A percentile compares a stretch with the other conserved stretches of the same genome.
Evolutionary conservation across 306 rosid genomes (phyloP).

Genomic region (Oxytropis ochrocephala): DNA sequence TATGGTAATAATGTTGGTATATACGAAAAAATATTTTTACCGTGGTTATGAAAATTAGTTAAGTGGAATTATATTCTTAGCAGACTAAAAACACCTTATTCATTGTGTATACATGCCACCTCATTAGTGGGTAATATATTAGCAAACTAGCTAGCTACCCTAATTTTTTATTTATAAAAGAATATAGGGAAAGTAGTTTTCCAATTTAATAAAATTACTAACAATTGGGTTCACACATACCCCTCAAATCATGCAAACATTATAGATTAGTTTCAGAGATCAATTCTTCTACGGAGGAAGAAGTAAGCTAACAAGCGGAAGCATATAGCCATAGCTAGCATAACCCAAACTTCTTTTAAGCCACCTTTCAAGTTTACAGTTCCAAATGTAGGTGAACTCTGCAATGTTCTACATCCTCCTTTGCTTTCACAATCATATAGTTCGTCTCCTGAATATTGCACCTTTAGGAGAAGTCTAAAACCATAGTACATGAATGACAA

Average conservation of each 20-base stretch:
- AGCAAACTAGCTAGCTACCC: neutral
- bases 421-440: constrained; percentile 63
- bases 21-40: too few species aligned
- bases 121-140: neutral
- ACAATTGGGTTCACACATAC: neutral
- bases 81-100: too few species aligned
- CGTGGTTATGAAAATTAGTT: too few species aligned
- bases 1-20: too few species aligned
- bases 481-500: constrained; percentile 86
- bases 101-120: neutral
- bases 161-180: neutral
- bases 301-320: constrained; percentile 67
- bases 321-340: constrained; percentile 64
- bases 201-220: neutral
- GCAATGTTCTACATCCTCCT: constrained; percentile 66
- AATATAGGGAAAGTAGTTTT: neutral
- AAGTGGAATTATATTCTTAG: too few species aligned
- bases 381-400: constrained; percentile 73
- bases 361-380: constrained; percentile 73
- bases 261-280: constrained; percentile 29
- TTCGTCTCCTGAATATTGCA: constrained; percentile 81
- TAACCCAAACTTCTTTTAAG: constrained; percentile 63
- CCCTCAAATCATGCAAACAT: neutral
- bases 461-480: constrained; percentile 74
- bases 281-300: constrained; percentile 59